These are phyloP conservation scores for Plasmodium berghei DNA, from an alignment of 169 alveolate species.

Conservation along the genomic window DNA sequence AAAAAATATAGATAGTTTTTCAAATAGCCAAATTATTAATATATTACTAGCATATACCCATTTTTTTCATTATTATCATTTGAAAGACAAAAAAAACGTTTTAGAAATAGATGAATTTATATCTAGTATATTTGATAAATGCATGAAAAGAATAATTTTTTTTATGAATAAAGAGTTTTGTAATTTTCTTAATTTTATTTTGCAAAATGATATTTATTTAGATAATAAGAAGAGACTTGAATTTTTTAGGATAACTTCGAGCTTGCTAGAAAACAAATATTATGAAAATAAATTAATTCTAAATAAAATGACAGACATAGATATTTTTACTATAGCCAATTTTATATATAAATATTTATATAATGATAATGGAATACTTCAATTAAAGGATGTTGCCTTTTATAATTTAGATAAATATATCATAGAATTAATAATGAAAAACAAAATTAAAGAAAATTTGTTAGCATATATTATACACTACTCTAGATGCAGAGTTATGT, in stretches of 20 bases:
- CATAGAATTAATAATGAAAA: slow-evolving; percentile 37
- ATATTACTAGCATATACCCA: slow-evolving; percentile 47
- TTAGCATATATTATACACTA: slow-evolving; percentile 50
- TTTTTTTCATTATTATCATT: slow-evolving; percentile 1
- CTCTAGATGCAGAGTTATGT: slow-evolving; percentile 10
- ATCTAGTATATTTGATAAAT: slow-evolving; percentile 31
- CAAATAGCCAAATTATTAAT: slow-evolving; percentile 56
- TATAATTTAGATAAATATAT: slow-evolving; percentile 20
- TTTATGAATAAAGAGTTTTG: slow-evolving; percentile 70
- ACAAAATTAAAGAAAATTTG: slow-evolving; percentile 36
- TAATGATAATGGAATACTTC: background rate
- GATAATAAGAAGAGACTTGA: slow-evolving; percentile 2
- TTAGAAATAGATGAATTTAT: slow-evolving; percentile 14
- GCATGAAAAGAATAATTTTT: slow-evolving; percentile 10
- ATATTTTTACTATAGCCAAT: slow-evolving; percentile 63
- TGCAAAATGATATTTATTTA: slow-evolving; percentile 49
- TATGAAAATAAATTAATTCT: slow-evolving; percentile 6
- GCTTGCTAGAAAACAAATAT: slow-evolving; percentile 6
- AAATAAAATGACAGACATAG: slow-evolving; percentile 54
- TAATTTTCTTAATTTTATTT: slow-evolving; percentile 61
- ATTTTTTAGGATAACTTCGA: slow-evolving; percentile 7
- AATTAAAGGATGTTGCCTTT: slow-evolving; percentile 10
- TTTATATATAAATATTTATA: slow-evolving; percentile 44
- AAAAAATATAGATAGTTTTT: slow-evolving; percentile 24
- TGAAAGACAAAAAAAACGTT: background rate